phyloP scores from a whole-genome alignment of 1,284 basidiomycete genomes.

The Schizophyllum amplum region DNA sequence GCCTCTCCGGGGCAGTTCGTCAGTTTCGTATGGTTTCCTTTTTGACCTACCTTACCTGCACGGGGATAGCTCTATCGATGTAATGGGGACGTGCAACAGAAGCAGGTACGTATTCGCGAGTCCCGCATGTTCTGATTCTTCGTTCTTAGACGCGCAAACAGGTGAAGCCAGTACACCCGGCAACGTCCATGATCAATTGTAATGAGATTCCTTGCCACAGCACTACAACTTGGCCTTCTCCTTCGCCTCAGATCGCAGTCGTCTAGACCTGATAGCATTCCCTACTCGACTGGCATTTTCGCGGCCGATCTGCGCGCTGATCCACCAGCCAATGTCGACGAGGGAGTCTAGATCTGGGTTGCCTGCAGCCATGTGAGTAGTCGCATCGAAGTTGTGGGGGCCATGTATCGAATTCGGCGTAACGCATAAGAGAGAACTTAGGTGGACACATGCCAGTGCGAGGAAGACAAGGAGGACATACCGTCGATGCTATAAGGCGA shows the following conservation, averaged over 20 bases:
- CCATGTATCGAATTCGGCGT: conserved; percentile 14
- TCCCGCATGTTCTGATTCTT: no score
- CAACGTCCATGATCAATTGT: no score
- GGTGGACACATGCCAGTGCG: no score
- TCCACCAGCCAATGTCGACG: conserved; percentile 76
- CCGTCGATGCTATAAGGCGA: conserved; percentile 64
- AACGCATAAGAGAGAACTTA: no score
- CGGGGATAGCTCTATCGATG: no score
- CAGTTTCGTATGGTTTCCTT: no score
- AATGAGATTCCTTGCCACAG: neutral
- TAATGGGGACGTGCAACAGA: no score
- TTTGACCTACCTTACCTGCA: no score
- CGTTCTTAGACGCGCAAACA: no score
- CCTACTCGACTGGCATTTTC: conserved; percentile 77
- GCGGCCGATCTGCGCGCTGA: conserved; percentile 59
- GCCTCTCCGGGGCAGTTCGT: neutral
- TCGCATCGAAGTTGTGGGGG: neutral
- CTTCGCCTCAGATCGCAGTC: conserved; percentile 24
- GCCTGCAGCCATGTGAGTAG: conserved; percentile 15
- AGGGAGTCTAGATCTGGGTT: conserved; percentile 55
- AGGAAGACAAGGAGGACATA: conserved; percentile 12
- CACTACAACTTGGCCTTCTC: conserved; percentile 14
- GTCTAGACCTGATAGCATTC: conserved; percentile 60
- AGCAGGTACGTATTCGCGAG: no score
- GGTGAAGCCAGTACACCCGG: no score